Evolutionary conservation across 805 yeast species (phyloP).

Genomic region (Hanseniaspora vineae): DNA sequence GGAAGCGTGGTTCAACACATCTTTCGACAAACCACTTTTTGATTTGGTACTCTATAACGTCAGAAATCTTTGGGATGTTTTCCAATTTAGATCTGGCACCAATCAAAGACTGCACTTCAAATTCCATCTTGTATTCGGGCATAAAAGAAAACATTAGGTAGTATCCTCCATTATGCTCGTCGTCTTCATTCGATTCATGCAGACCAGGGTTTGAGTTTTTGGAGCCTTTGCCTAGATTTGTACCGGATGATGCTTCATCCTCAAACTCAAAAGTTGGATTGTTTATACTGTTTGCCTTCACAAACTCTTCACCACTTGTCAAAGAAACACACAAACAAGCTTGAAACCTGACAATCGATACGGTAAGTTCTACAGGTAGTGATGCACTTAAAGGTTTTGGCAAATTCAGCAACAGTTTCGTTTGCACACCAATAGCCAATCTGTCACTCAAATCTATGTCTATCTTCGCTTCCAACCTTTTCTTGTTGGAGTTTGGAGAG

Average conservation of each 20-base stretch:
- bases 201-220: conserved; percentile 4
- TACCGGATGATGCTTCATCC: conserved; percentile 6
- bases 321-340: conserved; percentile 77
- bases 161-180: conserved; percentile 30
- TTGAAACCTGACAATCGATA: conserved; percentile 80
- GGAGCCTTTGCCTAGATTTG: conserved; percentile 1
- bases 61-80: conserved; percentile 83
- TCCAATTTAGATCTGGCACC: conserved; percentile 89
- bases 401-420: conserved; percentile 62
- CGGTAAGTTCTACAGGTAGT: conserved; percentile 72
- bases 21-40: conserved; percentile 85
- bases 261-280: conserved; percentile 6
- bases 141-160: conserved; percentile 81
- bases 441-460: conserved; percentile 87
- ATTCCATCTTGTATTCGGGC: conserved; percentile 83
- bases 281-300: conserved; percentile 8
- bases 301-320: conserved; percentile 26
- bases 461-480: conserved; percentile 66
- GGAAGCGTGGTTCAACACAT: conserved; percentile 88
- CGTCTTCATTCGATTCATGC: conserved; percentile 8
- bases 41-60: conserved; percentile 68
- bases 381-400: conserved; percentile 79
- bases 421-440: conserved; percentile 73
- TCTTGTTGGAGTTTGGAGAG: conserved; percentile 35
- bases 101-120: conserved; percentile 74